phyloP scores from a whole-genome alignment of 1,284 basidiomycete genomes.

The Apiotrichum mycotoxinovorans region DNA sequence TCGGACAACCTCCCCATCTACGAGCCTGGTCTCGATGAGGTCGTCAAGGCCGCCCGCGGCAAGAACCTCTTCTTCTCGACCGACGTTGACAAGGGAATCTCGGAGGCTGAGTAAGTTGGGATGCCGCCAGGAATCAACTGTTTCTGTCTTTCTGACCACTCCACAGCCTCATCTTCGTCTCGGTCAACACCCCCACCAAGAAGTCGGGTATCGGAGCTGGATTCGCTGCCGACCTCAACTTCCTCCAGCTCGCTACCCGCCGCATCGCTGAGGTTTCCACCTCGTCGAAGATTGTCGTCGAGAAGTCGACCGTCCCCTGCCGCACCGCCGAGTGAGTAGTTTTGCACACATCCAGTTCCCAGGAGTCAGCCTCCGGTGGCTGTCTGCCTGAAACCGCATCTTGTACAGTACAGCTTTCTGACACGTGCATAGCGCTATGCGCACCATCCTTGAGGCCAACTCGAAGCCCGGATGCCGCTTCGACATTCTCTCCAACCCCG shows the following conservation, averaged over 20 bases:
- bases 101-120: slow-evolving; percentile 70
- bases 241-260: slow-evolving; percentile 92
- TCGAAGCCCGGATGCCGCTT: slow-evolving; percentile 86
- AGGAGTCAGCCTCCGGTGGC: no score
- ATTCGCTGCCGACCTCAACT: slow-evolving; percentile 96
- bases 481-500: slow-evolving; percentile 96
- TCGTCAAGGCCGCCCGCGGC: slow-evolving; percentile 82
- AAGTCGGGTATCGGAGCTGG: slow-evolving; percentile 95
- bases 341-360: neutral
- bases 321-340: slow-evolving; percentile 73
- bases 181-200: slow-evolving; percentile 92
- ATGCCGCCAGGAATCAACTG: neutral
- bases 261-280: slow-evolving; percentile 88
- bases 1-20: slow-evolving; percentile 66
- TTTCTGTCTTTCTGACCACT: neutral
- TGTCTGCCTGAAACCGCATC: no score
- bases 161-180: slow-evolving; percentile 56
- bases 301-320: slow-evolving; percentile 98
- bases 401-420: no score
- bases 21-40: slow-evolving; percentile 93
- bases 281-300: slow-evolving; percentile 95
- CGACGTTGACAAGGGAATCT: slow-evolving; percentile 87
- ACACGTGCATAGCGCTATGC: slow-evolving; percentile 70
- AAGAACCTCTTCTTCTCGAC: slow-evolving; percentile 97
- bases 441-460: slow-evolving; percentile 97